Base-by-base conservation (phyloP, 192 early-diverging fungal species). In the Phycomyces nitens region DNA sequence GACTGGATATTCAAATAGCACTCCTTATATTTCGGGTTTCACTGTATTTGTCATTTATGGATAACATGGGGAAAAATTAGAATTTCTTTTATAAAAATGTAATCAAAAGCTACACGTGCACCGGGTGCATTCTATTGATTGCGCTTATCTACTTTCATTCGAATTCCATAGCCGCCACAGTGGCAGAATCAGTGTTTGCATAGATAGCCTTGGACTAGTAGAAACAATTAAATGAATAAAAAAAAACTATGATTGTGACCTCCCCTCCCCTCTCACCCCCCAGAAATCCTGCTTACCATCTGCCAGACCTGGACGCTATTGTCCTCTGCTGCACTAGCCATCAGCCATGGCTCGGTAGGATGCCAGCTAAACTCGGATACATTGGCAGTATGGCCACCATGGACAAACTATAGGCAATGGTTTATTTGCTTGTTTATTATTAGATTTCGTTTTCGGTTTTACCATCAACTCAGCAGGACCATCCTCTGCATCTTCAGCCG, bases 261-360 rank as follows among this genome's bases (percentile, higher is more conserved):
- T n/a, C n/a, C n/a, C n/a, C n/a, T n/a, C n/a, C n/a, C n/a, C n/a
- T n/a, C n/a, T n/a, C n/a, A n/a, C n/a, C n/a, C n/a, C n/a, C n/a
- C n/a, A n/a, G n/a, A n/a, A n/a, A n/a, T n/a, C n/a, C 15, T 3
- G 16, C 80, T 81, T 75, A 91, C 94, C 92, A 96, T 94, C 79
- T 99, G 95, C 97, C 97, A 99, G 0, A 97, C 92, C 86, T 99
- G 97, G 42, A 92, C 84, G 39, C 96, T 91, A 63, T 99, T 99
- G 68, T 99, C 94, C 74, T 99, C 94, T 6, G 94, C 97, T 11
- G 92, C 84, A 58, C 88, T 92, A 71, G 93, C 92, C 69, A 99
- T 84, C 14, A 93, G 89, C 97, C 97, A 99, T 49, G 91, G 92
- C 55, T 92, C 89, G 64, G 92, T 86, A 64, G 80, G 84, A 82